Base-by-base conservation (phyloP, 2,329 filamentous ascomycete species). In the Talaromyces sp. region DNA sequence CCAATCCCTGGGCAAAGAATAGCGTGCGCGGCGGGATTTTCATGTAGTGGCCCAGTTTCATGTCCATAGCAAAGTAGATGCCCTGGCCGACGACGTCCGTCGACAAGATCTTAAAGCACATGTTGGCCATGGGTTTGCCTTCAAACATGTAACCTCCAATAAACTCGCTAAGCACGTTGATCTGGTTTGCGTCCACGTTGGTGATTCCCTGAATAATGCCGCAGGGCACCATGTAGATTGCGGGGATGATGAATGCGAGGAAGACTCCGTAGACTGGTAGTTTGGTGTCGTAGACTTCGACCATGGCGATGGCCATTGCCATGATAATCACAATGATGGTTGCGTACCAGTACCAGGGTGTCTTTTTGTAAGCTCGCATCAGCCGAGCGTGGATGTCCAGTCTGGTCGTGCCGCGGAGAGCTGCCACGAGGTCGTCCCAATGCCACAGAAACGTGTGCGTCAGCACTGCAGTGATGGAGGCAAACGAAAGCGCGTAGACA, bases 401-500 rank as follows among this genome's bases (percentile, higher is more conserved):
- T 57, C 78, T 72, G 34, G 72, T 84, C 3, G 67, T 68, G 16
- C 69, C 70, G 52, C 67, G 68, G 4, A 71, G 59, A 0, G 69
- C 68, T 9, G 65, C 66, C 66, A 67, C 68, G 50, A 75, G 66
- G n/a, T 75, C 72, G 1, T 65, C 64, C 10, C 65, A 54, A 33
- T 75, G 70, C 67, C 67, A 74, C 14, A 75, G 53, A 2, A 63
- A 68, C 14, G 71, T 69, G 52, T 74, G 73, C 1, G 68, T 66
- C 12, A 73, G 66, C 0, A 73, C 83, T 9, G 85, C 81, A 1
- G 84, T 80, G 34, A 89, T 83, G 8, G 85, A 83, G 5, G 87
- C 87, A 67, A 89, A 89, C 0, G 83, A 84, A 9, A 89, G 74
- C 1, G 85, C 87, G 65, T 89, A 79, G 14, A 69, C 70, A 56